Percentiles rank a stretch among this genome's conserved stretches.
Evolutionary conservation across 805 yeast genomes (phyloP).

Genomic region (Cyberlindnera nakhonratchasimensis): DNA sequence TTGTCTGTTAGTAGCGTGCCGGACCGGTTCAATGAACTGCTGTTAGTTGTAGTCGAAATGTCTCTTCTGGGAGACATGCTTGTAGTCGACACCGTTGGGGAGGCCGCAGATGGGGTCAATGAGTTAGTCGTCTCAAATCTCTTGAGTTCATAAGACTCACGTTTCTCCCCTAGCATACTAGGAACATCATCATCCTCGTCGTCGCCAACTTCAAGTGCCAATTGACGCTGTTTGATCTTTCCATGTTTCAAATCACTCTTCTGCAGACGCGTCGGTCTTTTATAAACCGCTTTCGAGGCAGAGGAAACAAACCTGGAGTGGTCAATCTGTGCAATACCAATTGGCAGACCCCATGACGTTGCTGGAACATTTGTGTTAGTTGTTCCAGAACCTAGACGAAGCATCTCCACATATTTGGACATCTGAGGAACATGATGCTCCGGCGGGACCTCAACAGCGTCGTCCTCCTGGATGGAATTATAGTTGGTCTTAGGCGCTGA

Average conservation of each 20-base stretch:
- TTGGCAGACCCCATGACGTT: slow-evolving; percentile 46
- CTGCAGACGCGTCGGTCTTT: slow-evolving; percentile 17
- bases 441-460: slow-evolving; percentile 1
- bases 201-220: slow-evolving; percentile 76
- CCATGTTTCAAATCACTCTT: slow-evolving; percentile 57
- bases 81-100: slow-evolving; percentile 12
- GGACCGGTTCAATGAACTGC: slow-evolving; percentile 13
- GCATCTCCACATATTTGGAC: slow-evolving; percentile 45
- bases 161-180: slow-evolving; percentile 1
- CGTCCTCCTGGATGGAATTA: slow-evolving; percentile 19
- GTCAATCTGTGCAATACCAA: slow-evolving; percentile 50
- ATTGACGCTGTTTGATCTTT: slow-evolving; percentile 56
- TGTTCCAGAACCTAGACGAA: slow-evolving; percentile 44
- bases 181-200: slow-evolving; percentile 35
- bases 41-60: neutral
- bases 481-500: slow-evolving; percentile 18
- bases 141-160: slow-evolving; percentile 19
- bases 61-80: slow-evolving; percentile 18
- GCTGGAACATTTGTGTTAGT: slow-evolving; percentile 47
- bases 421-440: slow-evolving; percentile 42
- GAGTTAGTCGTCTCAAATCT: slow-evolving; percentile 16
- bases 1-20: slow-evolving; percentile 25
- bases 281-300: slow-evolving; percentile 14
- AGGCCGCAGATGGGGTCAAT: slow-evolving; percentile 1
- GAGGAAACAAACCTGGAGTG: slow-evolving; percentile 19